Base-by-base conservation (phyloP, 1,139 yeast species). In the Taphrina wiesneri region DNA sequence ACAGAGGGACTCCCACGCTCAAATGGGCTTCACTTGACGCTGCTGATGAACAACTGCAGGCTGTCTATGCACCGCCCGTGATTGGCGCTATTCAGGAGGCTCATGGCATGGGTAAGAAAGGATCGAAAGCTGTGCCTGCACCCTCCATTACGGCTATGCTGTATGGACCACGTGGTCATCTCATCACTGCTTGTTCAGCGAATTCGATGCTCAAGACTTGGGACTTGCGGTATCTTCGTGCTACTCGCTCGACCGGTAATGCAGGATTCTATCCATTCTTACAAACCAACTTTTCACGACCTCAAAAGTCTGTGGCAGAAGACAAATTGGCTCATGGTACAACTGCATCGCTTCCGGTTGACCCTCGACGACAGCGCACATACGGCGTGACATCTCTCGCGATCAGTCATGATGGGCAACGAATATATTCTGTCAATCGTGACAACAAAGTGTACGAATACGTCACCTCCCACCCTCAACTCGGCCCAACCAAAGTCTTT, bases 161-260 rank as follows among this genome's bases (percentile, higher is more conserved):
- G 0, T 56, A 45, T 23, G 9, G 30, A 11, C 41, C 63, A 23
- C 36, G 32, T 26, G 56, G 63, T 9, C 56, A 56, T 17, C 49
- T 54, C 23, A 54, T 63, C 13, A 53, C 63, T 5, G 61, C 67
- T 21, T 63, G 63, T 28, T 57, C 65, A n/a, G 34, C 63, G 21
- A 47, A 41, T 21, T 26, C 65, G 21, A 19, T 39, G 25, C 57
- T 65, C n/a, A 54, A 45, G 45, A 32, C 59, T 19, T 65, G 67
- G 67, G 67, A 65, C 25, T 32, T 62, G 45, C 62, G 67, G 11
- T 41, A 34, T 13, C 34, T 61, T 1, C 57, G 59, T 6, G 36
- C 34, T 7, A 39, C 32, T 1, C 23, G 17, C 7, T n/a, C 53
- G 3, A 36, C 25, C 17, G 46, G 32, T 15, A 21, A 28, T 19